Conservation (phyloP, 768 basidiomycete species). For the Tephrocybe sp. region DNA sequence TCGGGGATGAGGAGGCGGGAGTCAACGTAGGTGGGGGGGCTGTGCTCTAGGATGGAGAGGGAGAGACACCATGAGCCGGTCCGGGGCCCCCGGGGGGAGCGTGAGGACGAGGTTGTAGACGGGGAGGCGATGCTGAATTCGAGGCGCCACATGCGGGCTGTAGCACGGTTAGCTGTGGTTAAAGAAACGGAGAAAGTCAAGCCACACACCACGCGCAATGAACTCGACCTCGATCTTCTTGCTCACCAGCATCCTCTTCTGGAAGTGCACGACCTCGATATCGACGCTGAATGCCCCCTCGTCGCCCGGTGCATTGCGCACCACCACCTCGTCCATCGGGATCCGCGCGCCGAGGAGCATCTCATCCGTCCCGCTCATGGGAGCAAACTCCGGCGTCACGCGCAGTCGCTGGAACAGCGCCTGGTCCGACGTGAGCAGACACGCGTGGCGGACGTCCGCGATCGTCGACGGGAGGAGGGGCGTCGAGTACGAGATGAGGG, state of each 20-base stretch:
- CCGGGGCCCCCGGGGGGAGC: too few relatives aligned
- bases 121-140: slow-evolving; percentile 37
- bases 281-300: slow-evolving; percentile 54
- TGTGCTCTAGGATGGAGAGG: slow-evolving; percentile 53
- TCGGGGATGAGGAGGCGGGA: slow-evolving; percentile 47
- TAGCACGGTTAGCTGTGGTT: neutral
- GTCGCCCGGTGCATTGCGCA: slow-evolving; percentile 50
- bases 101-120: neutral
- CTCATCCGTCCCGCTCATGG: slow-evolving; percentile 53
- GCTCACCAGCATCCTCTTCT: slow-evolving; percentile 69
- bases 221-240: slow-evolving; percentile 59
- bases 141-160: slow-evolving; percentile 61
- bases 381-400: slow-evolving; percentile 50
- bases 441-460: slow-evolving; percentile 66
- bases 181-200: neutral
- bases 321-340: slow-evolving; percentile 52
- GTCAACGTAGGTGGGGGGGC: slow-evolving; percentile 59
- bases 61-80: slow-evolving; percentile 48
- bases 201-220: slow-evolving; percentile 49
- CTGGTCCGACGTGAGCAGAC: slow-evolving; percentile 62
- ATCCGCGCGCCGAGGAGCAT: slow-evolving; percentile 44
- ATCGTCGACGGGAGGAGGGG: slow-evolving; percentile 43
- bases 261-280: slow-evolving; percentile 57
- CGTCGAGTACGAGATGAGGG: slow-evolving; percentile 51
- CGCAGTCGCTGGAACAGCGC: slow-evolving; percentile 59